Conservation (phyloP, 2,329 filamentous ascomycete species). For the Fusarium xylarioides region DNA sequence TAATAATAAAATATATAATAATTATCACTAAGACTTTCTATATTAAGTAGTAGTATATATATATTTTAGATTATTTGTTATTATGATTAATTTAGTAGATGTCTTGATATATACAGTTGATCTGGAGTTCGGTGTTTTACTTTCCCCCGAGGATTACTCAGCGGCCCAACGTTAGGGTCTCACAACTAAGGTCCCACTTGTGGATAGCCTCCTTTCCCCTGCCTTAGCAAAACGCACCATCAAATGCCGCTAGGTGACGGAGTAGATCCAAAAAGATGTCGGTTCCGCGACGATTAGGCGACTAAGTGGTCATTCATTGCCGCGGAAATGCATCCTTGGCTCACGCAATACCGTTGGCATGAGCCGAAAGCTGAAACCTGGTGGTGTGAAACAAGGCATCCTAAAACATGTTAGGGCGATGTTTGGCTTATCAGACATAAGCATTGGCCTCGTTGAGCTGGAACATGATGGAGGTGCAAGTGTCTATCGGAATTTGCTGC, state of each 20-base stretch:
- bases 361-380: neutral
- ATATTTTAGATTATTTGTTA: too few species aligned
- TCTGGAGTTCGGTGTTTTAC: too few species aligned
- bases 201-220: constrained; percentile 4
- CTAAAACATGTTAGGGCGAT: neutral
- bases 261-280: neutral
- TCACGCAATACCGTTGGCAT: neutral
- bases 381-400: neutral
- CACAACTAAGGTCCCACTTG: neutral
- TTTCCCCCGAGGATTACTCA: too few species aligned
- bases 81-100: too few species aligned
- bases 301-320: neutral
- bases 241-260: neutral
- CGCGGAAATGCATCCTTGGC: neutral
- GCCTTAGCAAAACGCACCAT: neutral
- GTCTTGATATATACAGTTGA: too few species aligned
- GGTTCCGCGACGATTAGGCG: neutral
- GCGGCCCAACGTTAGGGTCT: neutral
- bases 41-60: too few species aligned
- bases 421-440: neutral
- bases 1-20: too few species aligned
- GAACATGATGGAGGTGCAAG: neutral
- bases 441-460: neutral
- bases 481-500: neutral
- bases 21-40: too few species aligned